Base-by-base conservation (phyloP, 495 filamentous ascomycete species). In the Rhypophila decipiens region DNA sequence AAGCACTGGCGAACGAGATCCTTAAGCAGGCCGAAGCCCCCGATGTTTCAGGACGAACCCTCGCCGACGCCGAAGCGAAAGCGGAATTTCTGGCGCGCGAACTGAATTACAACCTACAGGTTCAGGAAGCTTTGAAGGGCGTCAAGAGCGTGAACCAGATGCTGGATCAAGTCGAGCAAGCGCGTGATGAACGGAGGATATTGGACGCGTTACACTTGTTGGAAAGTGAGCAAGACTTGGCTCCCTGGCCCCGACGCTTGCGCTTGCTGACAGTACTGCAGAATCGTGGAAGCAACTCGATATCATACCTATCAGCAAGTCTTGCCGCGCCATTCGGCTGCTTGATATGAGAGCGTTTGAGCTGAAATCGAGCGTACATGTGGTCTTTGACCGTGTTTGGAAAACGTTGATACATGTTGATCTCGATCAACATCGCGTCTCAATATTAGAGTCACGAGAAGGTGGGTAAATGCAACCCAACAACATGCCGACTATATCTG, bases 21-120 rank as follows among this genome's bases (percentile, higher is more conserved):
- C 76, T 88, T 8, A 75, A 78, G 46, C 72, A 85, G 47, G 80
- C 88, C 47, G 80, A 87, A 55, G 74, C 78, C 4, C 82, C 80
- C 2, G 71, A 78, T 35, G 70, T 77, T 9, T 68, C 86, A 0
- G 72, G 77, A 40, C 70, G 73, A 39, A 66, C 76, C 18, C 74
- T 82, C 13, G 66, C 80, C 23, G 85, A 91, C 56, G 79, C 79
- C n/a, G 71, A 74, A 31, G 77, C 75, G 21, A 90, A 88, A 63
- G 78, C 83, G 27, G 66, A 69, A 13, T 78, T 96, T 49, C 70
- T 96, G 11, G 70, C 78, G 51, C 84, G 75, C 24, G 90, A 96
- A 65, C 72, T 87, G 13, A 72, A 72, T 36, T 96, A 90, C 69
- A 94, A 86, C 53, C 65, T 80, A 48, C 79, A 79, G 34, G 71